Conservation (phyloP, 176 grass and related monocot genomes). For the Oryza coarctata region DNA sequence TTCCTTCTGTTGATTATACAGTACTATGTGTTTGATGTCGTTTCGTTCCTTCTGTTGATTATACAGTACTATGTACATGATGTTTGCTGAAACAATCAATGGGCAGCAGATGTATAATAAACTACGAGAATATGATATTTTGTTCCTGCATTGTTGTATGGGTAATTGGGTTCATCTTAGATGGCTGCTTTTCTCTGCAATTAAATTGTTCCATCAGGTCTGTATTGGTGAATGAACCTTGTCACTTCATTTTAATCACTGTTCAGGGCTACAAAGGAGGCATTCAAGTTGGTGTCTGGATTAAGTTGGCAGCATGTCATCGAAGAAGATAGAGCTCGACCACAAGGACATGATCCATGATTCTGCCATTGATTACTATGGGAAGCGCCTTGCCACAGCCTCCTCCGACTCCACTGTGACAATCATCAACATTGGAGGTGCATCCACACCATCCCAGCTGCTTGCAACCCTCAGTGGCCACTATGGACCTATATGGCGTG, state of each 20-base stretch:
- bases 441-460: conserved; percentile 50
- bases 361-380: conserved; percentile 74
- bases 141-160: too few species aligned
- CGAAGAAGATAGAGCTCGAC: conserved; percentile 72
- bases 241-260: conserved; percentile 1
- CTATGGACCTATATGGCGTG: conserved; percentile 73
- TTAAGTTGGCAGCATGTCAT: conserved; percentile 42
- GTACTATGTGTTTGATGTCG: too few species aligned
- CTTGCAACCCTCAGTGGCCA: conserved; percentile 61
- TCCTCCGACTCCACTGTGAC: conserved; percentile 67
- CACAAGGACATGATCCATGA: conserved; percentile 84
- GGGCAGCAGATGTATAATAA: too few species aligned
- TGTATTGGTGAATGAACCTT: neutral
- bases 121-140: too few species aligned
- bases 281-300: neutral
- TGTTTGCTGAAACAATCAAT: too few species aligned
- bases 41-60: too few species aligned
- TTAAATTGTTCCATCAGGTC: neutral
- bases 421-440: conserved; percentile 45
- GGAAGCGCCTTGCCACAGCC: conserved; percentile 77
- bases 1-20: too few species aligned
- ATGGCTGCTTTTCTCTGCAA: neutral
- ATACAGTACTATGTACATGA: too few species aligned
- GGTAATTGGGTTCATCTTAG: neutral
- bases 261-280: neutral